Percentiles rank a stretch among this genome's conserved stretches.
These are phyloP conservation scores for Dictyostelium intermedium DNA, from an alignment of 78 protist species.

Conservation along the genomic window DNA sequence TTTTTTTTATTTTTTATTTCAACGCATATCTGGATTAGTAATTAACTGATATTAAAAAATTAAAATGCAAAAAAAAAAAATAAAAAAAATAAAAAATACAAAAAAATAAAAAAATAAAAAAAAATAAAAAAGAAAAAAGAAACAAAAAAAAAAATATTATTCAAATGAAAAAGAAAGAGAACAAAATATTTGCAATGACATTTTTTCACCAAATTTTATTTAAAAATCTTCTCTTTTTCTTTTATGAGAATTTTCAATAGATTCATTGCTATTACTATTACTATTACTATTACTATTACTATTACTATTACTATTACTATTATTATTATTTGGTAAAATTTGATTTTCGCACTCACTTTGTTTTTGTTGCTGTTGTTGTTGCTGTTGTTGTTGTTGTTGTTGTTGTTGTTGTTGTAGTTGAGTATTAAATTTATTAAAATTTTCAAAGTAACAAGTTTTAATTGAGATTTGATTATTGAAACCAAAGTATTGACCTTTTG, in stretches of 20 bases:
- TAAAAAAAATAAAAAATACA: neutral
- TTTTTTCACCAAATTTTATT: neutral
- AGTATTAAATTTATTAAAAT: neutral
- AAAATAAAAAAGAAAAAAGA: no score
- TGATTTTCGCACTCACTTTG: no score
- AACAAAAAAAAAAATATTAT: no score
- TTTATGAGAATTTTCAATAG: neutral
- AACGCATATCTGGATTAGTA: neutral
- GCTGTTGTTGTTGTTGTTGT: neutral
- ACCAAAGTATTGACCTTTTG: neutral
- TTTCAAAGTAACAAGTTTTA: neutral
- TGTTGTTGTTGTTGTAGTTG: neutral
- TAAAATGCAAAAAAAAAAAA: neutral
- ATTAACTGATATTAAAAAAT: neutral
- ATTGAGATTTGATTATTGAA: neutral
- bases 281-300: no score
- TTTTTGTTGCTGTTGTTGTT: no score
- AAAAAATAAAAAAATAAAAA: neutral
- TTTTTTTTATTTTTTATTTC: neutral
- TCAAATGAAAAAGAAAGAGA: no score
- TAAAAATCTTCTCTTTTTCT: neutral
- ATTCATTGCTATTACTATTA: neutral
- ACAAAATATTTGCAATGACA: no score
- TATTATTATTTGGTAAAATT: neutral
- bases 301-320: no score